phyloP scores from a whole-genome alignment of 2,329 filamentous ascomycete genomes.

The Colletotrichum theobromicola region DNA sequence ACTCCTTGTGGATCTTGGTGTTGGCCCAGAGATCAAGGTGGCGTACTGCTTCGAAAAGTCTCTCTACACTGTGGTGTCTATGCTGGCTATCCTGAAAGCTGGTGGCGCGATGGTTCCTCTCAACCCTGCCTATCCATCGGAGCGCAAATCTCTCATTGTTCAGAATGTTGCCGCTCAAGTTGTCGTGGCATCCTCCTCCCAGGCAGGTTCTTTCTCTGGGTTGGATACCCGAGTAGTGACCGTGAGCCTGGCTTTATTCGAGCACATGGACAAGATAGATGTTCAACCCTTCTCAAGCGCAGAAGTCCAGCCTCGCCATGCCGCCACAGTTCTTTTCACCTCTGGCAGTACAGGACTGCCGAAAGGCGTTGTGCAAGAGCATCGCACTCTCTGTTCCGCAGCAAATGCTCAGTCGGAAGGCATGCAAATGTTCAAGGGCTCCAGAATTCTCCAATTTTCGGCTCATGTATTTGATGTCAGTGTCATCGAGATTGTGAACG shows the following conservation, averaged over 20 bases:
- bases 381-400: constrained; percentile 28
- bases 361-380: constrained; percentile 51
- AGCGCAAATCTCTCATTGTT: constrained; percentile 7
- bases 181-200: not conserved
- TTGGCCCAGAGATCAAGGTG: constrained; percentile 26
- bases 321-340: constrained; percentile 52
- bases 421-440: not conserved
- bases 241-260: not conserved
- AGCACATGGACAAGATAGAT: not conserved
- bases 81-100: constrained; percentile 35
- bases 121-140: constrained; percentile 24
- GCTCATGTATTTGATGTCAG: constrained; percentile 43
- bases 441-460: constrained; percentile 23
- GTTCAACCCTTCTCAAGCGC: not conserved
- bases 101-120: constrained; percentile 36
- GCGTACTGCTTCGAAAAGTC: constrained; percentile 34
- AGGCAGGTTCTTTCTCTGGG: not conserved
- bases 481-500: constrained; percentile 40
- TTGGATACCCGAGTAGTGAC: not conserved
- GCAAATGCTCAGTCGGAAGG: not conserved
- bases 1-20: constrained; percentile 19
- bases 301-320: not conserved
- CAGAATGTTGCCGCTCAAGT: not conserved
- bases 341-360: constrained; percentile 59
- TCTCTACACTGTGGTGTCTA: constrained; percentile 28